phyloP scores from a whole-genome alignment of 768 basidiomycete species.

The Boletellus emodensis region DNA sequence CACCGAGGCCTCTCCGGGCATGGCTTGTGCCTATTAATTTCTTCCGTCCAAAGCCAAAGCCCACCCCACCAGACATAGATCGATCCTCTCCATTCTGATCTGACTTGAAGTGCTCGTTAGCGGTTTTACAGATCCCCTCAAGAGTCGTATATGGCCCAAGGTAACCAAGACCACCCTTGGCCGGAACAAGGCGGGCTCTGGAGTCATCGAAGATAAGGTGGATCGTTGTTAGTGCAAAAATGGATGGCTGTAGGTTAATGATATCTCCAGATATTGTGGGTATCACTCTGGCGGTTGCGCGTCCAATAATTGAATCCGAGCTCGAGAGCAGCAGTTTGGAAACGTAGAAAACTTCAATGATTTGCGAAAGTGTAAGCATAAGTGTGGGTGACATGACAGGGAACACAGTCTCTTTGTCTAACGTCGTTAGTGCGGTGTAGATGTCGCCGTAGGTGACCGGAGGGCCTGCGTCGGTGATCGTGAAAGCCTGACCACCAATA shows the following conservation, averaged over 20 bases:
- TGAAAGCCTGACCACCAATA: slow-evolving; percentile 71
- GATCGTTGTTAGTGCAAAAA: slow-evolving; percentile 49
- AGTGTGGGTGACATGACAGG: slow-evolving; percentile 53
- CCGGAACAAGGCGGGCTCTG: slow-evolving; percentile 51
- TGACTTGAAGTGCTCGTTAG: slow-evolving; percentile 41
- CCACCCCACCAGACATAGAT: slow-evolving; percentile 42
- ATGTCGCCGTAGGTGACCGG: slow-evolving; percentile 61
- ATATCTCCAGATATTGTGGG: slow-evolving; percentile 47
- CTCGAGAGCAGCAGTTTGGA: slow-evolving; percentile 39
- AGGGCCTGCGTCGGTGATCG: slow-evolving; percentile 61
- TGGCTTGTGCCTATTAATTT: slow-evolving; percentile 28
- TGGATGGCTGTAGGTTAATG: slow-evolving; percentile 54
- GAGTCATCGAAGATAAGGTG: slow-evolving; percentile 65
- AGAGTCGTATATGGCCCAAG: slow-evolving; percentile 53
- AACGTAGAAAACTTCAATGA: slow-evolving; percentile 55
- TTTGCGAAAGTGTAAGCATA: slow-evolving; percentile 60
- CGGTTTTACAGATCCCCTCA: slow-evolving; percentile 55
- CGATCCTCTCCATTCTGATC: slow-evolving; percentile 37
- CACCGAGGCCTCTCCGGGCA: slow-evolving; percentile 26
- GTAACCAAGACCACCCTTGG: slow-evolving; percentile 63
- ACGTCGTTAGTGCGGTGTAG: slow-evolving; percentile 49
- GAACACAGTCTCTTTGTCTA: slow-evolving; percentile 58
- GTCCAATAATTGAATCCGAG: slow-evolving; percentile 26
- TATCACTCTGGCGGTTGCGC: slow-evolving; percentile 35
- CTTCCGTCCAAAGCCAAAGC: slow-evolving; percentile 36